Base-by-base conservation (phyloP, 1,284 basidiomycete genomes). In the Apiotrichum veenhuisii region DNA sequence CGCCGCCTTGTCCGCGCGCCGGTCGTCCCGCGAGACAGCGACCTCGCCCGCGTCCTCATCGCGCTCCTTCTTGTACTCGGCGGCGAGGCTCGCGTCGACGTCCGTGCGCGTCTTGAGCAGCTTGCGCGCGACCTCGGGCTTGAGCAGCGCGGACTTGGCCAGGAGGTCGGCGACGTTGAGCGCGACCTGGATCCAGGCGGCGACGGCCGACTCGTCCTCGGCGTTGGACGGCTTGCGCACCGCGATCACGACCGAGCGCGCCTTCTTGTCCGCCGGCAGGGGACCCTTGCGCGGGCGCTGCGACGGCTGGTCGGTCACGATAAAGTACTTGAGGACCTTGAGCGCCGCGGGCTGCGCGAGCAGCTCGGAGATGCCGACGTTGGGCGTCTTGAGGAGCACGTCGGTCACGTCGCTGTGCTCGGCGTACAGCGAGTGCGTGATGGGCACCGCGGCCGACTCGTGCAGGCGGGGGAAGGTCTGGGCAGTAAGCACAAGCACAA, bases 391-490 rank as follows among this genome's bases (percentile, higher is more conserved):
- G 70, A 92, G 78, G 47, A 94, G 70, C 63, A 80, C 82, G 25
- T 93, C 89, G 18, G 88, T 89, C 54, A 90, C 80, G 67, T 93
- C 90, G 11, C 84, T 80, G 26, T 87, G 87, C 70, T 87, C 88
- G 12, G 89, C 86, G 73, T 91, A 89, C 38, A 77, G 65, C 0
- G 86, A 86, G 86, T 91, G 73, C 17, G 66, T 53, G 52, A 61
- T 61, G 36, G 73, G 73, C 20, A 77, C 53, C 17, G 59, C 27
- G 20, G 68, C 49, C 23, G 67, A 64, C 53, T 77, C 75, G 51
- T 65, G 61, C 23, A 76, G 50, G 47, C 67, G 64, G 42, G 75
- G 64, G 63, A 75, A 77, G 22, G 73, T 70, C 74, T 77, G 55
- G 0, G 1, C 40, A 51, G 37, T 37, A 18, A 34, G 38, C 17